Percentiles rank a stretch among this genome's conserved stretches.
Evolutionary conservation across 768 basidiomycete species (phyloP).

Genomic region (Russula vinacea): DNA sequence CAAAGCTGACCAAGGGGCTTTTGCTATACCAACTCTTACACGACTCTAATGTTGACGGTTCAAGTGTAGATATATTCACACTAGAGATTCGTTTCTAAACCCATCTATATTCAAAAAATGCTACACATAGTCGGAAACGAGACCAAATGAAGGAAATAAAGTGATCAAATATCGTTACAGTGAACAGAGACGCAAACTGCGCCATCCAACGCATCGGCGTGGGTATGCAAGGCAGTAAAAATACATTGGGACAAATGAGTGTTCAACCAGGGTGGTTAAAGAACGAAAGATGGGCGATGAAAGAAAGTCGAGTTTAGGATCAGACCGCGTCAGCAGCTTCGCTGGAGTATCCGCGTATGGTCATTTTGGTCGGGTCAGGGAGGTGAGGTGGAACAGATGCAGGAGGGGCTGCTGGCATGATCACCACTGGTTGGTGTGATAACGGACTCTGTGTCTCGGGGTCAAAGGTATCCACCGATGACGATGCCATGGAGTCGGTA

Average conservation of each 20-base stretch:
- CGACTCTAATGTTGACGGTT: not conserved
- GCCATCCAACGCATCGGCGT: not conserved
- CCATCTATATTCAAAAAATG: constrained; percentile 9
- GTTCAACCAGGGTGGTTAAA: not conserved
- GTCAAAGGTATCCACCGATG: constrained; percentile 4
- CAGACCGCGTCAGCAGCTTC: constrained; percentile 15
- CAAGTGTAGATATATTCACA: too few species aligned
- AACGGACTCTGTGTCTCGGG: not conserved
- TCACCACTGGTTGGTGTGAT: not conserved
- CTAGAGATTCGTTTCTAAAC: not conserved
- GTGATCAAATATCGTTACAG: constrained; percentile 18
- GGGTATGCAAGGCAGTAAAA: constrained; percentile 20
- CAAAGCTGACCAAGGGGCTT: too few species aligned
- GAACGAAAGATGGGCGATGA: not conserved
- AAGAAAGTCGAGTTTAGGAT: not conserved
- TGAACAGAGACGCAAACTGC: not conserved
- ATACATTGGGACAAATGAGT: constrained; percentile 5
- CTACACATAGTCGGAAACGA: constrained; percentile 14
- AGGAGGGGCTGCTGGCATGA: not conserved
- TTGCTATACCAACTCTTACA: too few species aligned
- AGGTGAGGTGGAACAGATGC: not conserved
- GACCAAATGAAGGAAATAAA: not conserved
- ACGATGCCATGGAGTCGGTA: constrained; percentile 6
- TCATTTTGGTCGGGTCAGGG: not conserved
- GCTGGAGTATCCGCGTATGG: not conserved